These are phyloP conservation scores for Cystobasidium onofrii DNA, from an alignment of 768 basidiomycete species.

Conservation along the genomic window DNA sequence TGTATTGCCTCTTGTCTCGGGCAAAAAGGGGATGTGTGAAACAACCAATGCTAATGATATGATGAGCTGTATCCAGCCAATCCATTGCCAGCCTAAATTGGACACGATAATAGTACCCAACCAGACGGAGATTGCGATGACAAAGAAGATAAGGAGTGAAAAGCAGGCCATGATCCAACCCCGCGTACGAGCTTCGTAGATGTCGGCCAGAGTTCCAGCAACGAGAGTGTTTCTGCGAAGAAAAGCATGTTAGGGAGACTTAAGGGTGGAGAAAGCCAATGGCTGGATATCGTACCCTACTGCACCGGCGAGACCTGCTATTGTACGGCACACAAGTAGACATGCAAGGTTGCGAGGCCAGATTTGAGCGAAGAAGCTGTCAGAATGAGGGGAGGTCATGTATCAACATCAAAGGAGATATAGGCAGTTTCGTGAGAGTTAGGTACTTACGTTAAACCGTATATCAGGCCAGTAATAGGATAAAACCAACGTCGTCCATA, in stretches of 20 bases:
- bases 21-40: conserved; percentile 1
- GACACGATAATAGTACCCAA: not conserved
- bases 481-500: conserved; percentile 21
- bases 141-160: not conserved
- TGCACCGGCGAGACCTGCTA: not conserved
- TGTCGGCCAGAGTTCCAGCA: conserved; percentile 12
- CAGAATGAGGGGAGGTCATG: not conserved
- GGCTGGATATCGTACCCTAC: conserved; percentile 2
- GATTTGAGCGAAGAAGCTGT: not conserved
- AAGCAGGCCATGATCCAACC: conserved; percentile 23
- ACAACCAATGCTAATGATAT: not conserved
- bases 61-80: conserved; percentile 25
- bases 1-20: conserved; percentile 23
- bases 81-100: conserved; percentile 30
- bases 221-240: conserved; percentile 18
- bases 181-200: conserved; percentile 1
- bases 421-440: not conserved
- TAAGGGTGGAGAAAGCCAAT: not conserved
- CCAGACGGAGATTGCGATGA: not conserved
- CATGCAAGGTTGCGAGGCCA: conserved; percentile 11
- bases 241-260: not conserved
- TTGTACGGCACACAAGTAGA: not conserved
- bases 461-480: not conserved
- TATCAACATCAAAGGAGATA: not conserved
- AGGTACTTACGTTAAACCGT: not conserved